phyloP scores from a whole-genome alignment of 371 early-diverging fungal genomes.

The Lichtheimia ornata region DNA sequence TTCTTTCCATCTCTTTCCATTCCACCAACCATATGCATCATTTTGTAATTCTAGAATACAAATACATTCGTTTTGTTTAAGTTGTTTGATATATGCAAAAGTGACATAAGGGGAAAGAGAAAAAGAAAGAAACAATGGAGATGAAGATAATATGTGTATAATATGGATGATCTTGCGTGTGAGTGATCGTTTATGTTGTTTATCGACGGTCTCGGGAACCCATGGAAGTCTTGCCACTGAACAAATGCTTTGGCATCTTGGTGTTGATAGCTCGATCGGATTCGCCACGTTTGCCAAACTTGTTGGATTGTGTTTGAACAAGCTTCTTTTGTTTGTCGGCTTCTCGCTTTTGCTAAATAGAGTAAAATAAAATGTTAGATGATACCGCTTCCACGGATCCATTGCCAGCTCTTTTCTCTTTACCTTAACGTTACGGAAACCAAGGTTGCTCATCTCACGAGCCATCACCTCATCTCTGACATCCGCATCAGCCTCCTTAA shows the following conservation, averaged over 20 bases:
- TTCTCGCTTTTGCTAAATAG: constrained; percentile 54
- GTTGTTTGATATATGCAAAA: background rate
- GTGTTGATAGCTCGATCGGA: constrained; percentile 85
- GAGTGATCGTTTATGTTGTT: constrained; percentile 7
- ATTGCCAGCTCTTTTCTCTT: background rate
- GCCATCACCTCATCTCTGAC: constrained; percentile 50
- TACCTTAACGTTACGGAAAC: constrained; percentile 71
- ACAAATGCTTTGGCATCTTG: constrained; percentile 98
- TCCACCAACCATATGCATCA: no score
- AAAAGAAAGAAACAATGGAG: constrained; percentile 3
- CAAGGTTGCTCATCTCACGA: constrained; percentile 73
- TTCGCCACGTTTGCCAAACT: constrained; percentile 89
- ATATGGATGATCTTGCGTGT: no score
- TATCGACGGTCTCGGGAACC: constrained; percentile 88
- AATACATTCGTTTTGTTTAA: constrained; percentile 1
- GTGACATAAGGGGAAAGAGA: background rate
- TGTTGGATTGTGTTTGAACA: constrained; percentile 71
- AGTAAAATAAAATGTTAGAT: background rate
- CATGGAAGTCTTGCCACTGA: constrained; percentile 87
- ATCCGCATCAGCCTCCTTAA: constrained; percentile 50
- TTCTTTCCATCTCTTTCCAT: no score
- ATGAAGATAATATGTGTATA: constrained; percentile 4
- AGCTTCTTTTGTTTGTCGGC: constrained; percentile 77
- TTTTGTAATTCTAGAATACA: constrained; percentile 1
- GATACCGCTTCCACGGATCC: background rate